Evolutionary conservation across 139 green algal species (phyloP).

Genomic region (Closterium sp.): DNA sequence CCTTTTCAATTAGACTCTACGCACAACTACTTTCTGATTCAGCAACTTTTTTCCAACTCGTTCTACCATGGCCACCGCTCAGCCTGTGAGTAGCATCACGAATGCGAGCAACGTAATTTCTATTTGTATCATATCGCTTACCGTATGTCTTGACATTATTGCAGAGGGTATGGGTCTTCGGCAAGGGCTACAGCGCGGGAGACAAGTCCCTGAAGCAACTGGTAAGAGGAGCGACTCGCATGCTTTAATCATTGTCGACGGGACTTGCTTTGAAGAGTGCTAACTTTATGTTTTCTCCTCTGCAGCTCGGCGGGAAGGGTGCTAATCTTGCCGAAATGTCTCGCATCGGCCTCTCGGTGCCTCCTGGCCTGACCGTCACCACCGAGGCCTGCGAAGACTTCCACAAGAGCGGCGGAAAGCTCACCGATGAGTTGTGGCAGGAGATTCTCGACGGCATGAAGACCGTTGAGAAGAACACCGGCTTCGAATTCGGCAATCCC

Average conservation of each 20-base stretch:
- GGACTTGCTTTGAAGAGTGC: neutral
- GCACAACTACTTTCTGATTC: neutral
- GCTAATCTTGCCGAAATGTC: constrained; percentile 91
- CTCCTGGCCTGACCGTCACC: constrained; percentile 86
- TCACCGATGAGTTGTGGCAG: constrained; percentile 71
- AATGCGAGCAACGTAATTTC: neutral
- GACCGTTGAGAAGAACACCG: constrained; percentile 65
- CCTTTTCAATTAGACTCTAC: neutral
- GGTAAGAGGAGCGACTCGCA: neutral
- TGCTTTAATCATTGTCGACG: neutral
- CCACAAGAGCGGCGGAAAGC: constrained; percentile 53
- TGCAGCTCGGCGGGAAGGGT: constrained; percentile 78
- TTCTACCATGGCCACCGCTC: neutral
- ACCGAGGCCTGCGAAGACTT: constrained; percentile 81
- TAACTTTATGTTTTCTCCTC: constrained; percentile 12
- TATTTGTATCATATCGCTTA: neutral
- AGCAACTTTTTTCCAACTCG: neutral
- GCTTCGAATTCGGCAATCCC: constrained; percentile 71
- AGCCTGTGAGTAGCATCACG: neutral
- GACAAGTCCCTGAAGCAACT: constrained; percentile 41
- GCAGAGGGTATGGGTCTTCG: constrained; percentile 33
- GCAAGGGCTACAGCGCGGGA: constrained; percentile 23
- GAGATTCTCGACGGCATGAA: constrained; percentile 66
- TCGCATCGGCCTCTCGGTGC: constrained; percentile 77
- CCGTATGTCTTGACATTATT: neutral